Conservation (phyloP, 2,329 filamentous ascomycete genomes). For the Fusarium nelsonii region DNA sequence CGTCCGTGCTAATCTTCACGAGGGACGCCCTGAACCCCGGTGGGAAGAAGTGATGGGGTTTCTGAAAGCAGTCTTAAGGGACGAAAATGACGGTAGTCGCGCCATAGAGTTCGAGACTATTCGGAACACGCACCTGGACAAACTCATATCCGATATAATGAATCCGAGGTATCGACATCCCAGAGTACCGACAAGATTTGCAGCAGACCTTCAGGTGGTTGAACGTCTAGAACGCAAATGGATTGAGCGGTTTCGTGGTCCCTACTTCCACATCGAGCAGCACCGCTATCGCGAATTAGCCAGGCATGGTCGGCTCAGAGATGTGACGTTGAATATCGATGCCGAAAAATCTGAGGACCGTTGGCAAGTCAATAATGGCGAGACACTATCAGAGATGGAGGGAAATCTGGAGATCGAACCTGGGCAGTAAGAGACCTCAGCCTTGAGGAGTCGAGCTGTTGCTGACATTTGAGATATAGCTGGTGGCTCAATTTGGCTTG, state of each 20-base stretch:
- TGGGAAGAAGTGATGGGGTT: slow-evolving; percentile 56
- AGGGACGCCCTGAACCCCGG: slow-evolving; percentile 51
- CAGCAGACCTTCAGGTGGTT: slow-evolving; percentile 53
- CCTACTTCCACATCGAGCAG: slow-evolving; percentile 61
- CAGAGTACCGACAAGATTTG: slow-evolving; percentile 49
- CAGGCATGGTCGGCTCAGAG: slow-evolving; percentile 55
- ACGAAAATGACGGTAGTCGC: slow-evolving; percentile 53
- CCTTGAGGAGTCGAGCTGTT: background rate
- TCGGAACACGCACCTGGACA: slow-evolving; percentile 56
- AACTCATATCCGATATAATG: slow-evolving; percentile 59
- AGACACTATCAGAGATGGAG: slow-evolving; percentile 56
- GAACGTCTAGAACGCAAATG: slow-evolving; percentile 58
- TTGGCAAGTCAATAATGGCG: slow-evolving; percentile 54
- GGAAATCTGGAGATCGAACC: slow-evolving; percentile 58
- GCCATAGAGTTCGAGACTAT: slow-evolving; percentile 57
- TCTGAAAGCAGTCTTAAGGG: slow-evolving; percentile 54
- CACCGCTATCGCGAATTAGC: slow-evolving; percentile 55
- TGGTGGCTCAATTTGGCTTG: slow-evolving; percentile 71
- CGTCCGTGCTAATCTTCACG: slow-evolving; percentile 54
- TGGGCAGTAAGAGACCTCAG: slow-evolving; percentile 60
- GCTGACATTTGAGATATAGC: slow-evolving; percentile 53
- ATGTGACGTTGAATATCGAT: slow-evolving; percentile 56
- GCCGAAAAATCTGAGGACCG: slow-evolving; percentile 49
- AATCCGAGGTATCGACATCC: slow-evolving; percentile 48
- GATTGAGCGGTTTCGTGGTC: slow-evolving; percentile 59